Evolutionary conservation across 2,329 filamentous ascomycete genomes (phyloP).

Genomic region (Allantophomopsis cytisporea): DNA sequence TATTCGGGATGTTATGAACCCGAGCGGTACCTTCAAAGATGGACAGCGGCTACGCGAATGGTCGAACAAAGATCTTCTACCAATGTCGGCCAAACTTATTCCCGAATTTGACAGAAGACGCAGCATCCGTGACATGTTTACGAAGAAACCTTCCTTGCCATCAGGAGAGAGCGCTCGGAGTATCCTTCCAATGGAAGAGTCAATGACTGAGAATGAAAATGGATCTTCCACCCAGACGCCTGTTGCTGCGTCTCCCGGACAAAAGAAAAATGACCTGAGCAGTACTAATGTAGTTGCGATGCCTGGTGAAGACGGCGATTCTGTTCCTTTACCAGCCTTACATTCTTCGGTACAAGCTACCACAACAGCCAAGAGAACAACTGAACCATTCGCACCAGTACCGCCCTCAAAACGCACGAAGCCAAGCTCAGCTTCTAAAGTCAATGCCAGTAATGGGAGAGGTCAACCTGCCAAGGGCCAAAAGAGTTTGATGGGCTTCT

Average conservation of each 20-base stretch:
- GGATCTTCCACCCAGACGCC: too few species aligned
- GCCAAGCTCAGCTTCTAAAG: constrained; percentile 14
- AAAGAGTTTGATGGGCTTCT: constrained; percentile 57
- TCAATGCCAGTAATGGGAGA: constrained; percentile 16
- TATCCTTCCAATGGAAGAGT: constrained; percentile 4
- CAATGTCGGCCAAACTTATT: constrained; percentile 69
- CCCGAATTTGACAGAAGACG: constrained; percentile 76
- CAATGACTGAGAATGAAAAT: not conserved
- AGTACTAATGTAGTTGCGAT: not conserved
- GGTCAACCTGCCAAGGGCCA: constrained; percentile 31
- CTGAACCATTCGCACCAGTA: constrained; percentile 1
- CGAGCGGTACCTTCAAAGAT: constrained; percentile 52
- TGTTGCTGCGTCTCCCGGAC: not conserved
- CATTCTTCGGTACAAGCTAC: not conserved
- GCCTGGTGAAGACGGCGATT: not conserved
- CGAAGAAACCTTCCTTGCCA: constrained; percentile 28
- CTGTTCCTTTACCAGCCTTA: not conserved
- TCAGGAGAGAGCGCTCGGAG: constrained; percentile 6
- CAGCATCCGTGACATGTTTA: constrained; percentile 91
- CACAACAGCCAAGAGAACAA: constrained; percentile 1
- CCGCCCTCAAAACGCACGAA: constrained; percentile 36
- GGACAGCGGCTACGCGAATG: constrained; percentile 56
- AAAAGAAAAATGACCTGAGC: not conserved
- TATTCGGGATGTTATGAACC: constrained; percentile 67
- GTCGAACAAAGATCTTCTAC: constrained; percentile 50